Percentiles rank a stretch among this genome's conserved stretches.
Evolutionary conservation across 1,284 basidiomycete genomes (phyloP).

Genomic region (Tilletia indica): DNA sequence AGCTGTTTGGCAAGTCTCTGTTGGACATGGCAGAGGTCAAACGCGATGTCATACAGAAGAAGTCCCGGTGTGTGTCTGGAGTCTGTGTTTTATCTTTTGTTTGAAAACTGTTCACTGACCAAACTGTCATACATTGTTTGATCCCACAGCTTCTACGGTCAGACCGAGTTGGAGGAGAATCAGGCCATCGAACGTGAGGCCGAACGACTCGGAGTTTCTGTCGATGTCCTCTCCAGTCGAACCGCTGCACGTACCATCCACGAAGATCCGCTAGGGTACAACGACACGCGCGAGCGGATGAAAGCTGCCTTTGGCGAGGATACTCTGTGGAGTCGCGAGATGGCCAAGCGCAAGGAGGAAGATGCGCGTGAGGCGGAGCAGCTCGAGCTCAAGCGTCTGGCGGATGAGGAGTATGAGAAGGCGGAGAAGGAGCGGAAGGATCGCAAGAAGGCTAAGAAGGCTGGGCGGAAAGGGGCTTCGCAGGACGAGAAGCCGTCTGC

Average conservation of each 20-base stretch:
- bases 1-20: conserved; percentile 50
- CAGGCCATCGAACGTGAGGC: conserved; percentile 26
- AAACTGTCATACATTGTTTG: too few species aligned
- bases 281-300: conserved; percentile 53
- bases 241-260: conserved; percentile 34
- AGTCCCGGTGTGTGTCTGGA: conserved; percentile 24
- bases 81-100: not conserved
- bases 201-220: conserved; percentile 14
- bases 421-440: conserved; percentile 15
- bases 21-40: conserved; percentile 40
- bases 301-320: conserved; percentile 46
- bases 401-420: conserved; percentile 20
- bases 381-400: conserved; percentile 17
- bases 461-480: conserved; percentile 30
- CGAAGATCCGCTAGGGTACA: conserved; percentile 45
- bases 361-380: conserved; percentile 36
- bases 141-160: conserved; percentile 41
- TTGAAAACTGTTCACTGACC: not conserved
- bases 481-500: not conserved
- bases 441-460: conserved; percentile 28
- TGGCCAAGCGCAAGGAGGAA: conserved; percentile 38
- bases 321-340: conserved; percentile 41
- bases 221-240: conserved; percentile 17
- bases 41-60: conserved; percentile 28
- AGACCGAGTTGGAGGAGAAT: conserved; percentile 37